A percentile compares a stretch with the other conserved stretches of the same genome.
Conservation (phyloP, 257 asterid species). For the Paraleonurus japonicus region DNA sequence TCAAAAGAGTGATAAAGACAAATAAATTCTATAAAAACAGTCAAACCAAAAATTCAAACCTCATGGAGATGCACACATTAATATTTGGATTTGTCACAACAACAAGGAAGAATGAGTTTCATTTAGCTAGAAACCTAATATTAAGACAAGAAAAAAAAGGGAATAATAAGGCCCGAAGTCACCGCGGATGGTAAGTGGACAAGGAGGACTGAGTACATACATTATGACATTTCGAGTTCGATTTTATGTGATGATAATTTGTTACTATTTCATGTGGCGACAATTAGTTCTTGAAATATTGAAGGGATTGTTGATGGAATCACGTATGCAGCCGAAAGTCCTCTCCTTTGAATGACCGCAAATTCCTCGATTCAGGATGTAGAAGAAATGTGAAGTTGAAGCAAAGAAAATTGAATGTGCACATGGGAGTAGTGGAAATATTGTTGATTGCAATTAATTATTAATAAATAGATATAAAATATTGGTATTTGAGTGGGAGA, state of each 20-base stretch:
- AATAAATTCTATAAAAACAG: neutral
- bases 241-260: too few relatives aligned
- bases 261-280: too few relatives aligned
- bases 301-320: too few relatives aligned
- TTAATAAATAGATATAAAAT: neutral
- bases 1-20: neutral
- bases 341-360: too few relatives aligned
- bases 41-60: neutral
- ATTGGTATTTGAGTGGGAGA: constrained; percentile 10
- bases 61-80: neutral
- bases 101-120: neutral
- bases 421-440: constrained; percentile 26
- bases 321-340: too few relatives aligned
- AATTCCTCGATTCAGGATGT: too few relatives aligned
- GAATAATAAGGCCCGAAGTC: too few relatives aligned
- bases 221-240: too few relatives aligned
- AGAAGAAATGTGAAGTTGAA: constrained; percentile 23
- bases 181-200: too few relatives aligned
- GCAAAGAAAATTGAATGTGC: constrained; percentile 18
- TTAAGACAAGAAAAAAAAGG: too few relatives aligned
- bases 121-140: neutral
- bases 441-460: constrained; percentile 20
- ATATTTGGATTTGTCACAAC: neutral
- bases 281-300: too few relatives aligned
- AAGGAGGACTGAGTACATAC: too few relatives aligned